phyloP scores from a whole-genome alignment of 2,329 filamentous ascomycete species.

The Cladophialophora carrionii region DNA sequence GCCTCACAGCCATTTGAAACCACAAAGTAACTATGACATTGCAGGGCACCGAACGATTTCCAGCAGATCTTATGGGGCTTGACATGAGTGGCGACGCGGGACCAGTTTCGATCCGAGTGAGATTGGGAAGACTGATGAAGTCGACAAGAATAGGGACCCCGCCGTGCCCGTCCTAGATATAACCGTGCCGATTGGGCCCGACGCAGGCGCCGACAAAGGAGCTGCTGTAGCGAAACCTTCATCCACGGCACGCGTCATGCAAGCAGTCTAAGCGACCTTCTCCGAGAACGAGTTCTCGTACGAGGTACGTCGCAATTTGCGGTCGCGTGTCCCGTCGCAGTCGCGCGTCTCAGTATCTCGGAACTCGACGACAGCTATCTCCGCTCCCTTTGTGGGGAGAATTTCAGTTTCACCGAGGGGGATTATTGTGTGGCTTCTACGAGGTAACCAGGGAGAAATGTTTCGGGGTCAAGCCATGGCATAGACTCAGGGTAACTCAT shows the following conservation, averaged over 20 bases:
- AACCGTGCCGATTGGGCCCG: conserved; percentile 3
- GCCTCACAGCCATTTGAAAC: background rate
- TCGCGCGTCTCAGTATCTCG: conserved; percentile 7
- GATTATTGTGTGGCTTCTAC: background rate
- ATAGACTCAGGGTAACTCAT: background rate
- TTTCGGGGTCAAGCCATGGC: background rate
- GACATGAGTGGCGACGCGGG: background rate
- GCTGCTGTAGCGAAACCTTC: background rate
- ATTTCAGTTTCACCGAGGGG: background rate
- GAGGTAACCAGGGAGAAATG: background rate
- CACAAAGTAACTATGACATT: background rate
- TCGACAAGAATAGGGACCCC: conserved; percentile 6
- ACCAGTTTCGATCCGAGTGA: conserved; percentile 1
- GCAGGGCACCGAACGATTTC: background rate
- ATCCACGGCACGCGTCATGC: conserved; percentile 8
- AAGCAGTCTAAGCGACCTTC: conserved; percentile 8
- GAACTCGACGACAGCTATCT: conserved; percentile 1
- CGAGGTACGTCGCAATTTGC: background rate
- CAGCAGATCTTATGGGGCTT: background rate
- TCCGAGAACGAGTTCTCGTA: background rate
- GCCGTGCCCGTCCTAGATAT: background rate
- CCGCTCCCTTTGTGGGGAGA: conserved; percentile 1
- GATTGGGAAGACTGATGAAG: background rate
- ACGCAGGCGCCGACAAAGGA: too few relatives aligned
- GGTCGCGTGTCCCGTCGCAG: conserved; percentile 2